Base-by-base conservation (phyloP, 2,329 filamentous ascomycete genomes). In the Trichoderma sp. region DNA sequence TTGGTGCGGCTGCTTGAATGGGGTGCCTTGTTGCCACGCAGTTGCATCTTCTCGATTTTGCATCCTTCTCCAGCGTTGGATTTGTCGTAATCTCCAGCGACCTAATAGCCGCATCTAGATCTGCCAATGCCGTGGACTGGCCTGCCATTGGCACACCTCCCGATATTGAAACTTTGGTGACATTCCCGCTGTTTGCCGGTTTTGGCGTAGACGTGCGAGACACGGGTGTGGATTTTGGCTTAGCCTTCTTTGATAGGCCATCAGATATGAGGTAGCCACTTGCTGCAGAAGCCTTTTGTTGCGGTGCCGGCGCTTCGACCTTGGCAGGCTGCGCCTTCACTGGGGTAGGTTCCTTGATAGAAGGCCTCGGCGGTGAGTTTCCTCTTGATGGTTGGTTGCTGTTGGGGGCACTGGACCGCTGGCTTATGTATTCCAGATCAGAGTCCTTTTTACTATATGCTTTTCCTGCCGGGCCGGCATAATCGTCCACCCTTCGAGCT, bases 1-100 rank as follows among this genome's bases (percentile, higher is more conserved):
- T 99, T 0, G 96, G 96, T 0, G 94, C 94, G 0, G 95, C 94
- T n/a, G 88, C 88, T 55, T 97, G 90, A 3, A 98, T 86, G 0
- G 95, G 92, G 78, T 99, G 96, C 1, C 92, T 88, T 0, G 91
- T 89, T 0, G 92, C 96, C 75, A 96, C 93, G 78, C 96, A 99
- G 74, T 91, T 91, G 79, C 96, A 99, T 68, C 89, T 89, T 7
- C 91, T 87, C 30, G 89, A 83, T 70, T 86, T 84, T 4, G 34
- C 18, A 14, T 72, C 72, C 8, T 81, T 82, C 49, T 84, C 80
- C 28, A 94, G 80, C 0, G 89, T 87, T 0, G 94, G 93, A 76
- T 97, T 97, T 2, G 94, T 97, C 64, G 92, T 91, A n/a, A 97
- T 87, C 77, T 99, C 96, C 7, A 99, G 87, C 2, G 90, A 86